Conservation (phyloP, 2,329 filamentous ascomycete species). For the Penicillium hordei region DNA sequence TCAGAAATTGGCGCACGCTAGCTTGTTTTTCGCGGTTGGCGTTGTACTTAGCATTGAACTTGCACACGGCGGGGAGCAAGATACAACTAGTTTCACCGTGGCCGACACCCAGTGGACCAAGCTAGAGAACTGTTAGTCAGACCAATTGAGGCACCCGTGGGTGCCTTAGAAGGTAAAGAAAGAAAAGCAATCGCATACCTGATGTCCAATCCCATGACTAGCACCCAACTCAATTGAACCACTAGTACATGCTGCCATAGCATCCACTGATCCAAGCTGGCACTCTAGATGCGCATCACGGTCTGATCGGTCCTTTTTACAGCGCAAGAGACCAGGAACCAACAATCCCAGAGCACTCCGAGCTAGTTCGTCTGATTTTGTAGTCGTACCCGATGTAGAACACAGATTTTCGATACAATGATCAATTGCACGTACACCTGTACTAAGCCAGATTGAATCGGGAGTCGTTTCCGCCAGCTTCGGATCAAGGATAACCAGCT, state of each 20-base stretch:
- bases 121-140: slow-evolving; percentile 22
- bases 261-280: slow-evolving; percentile 53
- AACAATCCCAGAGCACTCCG: slow-evolving; percentile 43
- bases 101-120: slow-evolving; percentile 57
- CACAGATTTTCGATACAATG: slow-evolving; percentile 60
- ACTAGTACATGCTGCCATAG: slow-evolving; percentile 50
- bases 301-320: slow-evolving; percentile 39
- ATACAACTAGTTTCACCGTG: slow-evolving; percentile 63
- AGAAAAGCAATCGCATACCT: slow-evolving; percentile 33
- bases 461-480: slow-evolving; percentile 54
- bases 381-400: slow-evolving; percentile 37
- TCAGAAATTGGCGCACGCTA: slow-evolving; percentile 43
- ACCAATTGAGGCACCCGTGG: background rate
- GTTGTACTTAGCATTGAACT: slow-evolving; percentile 52
- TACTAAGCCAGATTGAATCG: slow-evolving; percentile 56
- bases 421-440: slow-evolving; percentile 58
- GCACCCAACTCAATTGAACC: slow-evolving; percentile 48
- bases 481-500: slow-evolving; percentile 59
- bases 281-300: slow-evolving; percentile 48
- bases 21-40: slow-evolving; percentile 47
- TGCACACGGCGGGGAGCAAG: slow-evolving; percentile 56
- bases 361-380: slow-evolving; percentile 39
- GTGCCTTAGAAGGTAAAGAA: background rate
- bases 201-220: slow-evolving; percentile 56
- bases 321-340: slow-evolving; percentile 46